These are phyloP conservation scores for Moesziomyces sp. DNA, from an alignment of 1,284 basidiomycete species.

Conservation along the genomic window DNA sequence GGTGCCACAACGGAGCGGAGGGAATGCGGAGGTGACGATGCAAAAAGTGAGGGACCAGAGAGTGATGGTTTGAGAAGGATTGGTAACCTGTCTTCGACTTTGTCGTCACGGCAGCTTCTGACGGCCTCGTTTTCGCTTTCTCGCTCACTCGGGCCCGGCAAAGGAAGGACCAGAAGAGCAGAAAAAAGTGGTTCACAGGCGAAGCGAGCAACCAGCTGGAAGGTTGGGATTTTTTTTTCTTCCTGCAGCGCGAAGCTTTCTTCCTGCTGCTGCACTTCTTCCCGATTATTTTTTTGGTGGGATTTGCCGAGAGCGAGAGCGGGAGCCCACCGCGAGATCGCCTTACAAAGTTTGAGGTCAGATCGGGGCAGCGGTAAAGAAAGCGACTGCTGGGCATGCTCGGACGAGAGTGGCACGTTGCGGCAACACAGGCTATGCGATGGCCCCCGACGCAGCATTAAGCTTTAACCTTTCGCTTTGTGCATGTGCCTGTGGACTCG, in stretches of 20 bases:
- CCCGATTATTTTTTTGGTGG: neutral
- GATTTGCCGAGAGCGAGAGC: neutral
- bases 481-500: too few species aligned
- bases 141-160: neutral
- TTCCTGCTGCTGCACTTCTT: neutral
- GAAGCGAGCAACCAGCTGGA: neutral
- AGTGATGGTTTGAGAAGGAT: neutral
- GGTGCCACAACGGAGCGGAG: neutral
- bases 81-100: too few species aligned
- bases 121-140: neutral
- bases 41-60: neutral
- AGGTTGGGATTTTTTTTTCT: neutral
- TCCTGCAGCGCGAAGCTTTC: neutral
- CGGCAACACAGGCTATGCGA: too few species aligned
- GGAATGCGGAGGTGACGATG: neutral
- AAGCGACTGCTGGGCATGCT: too few species aligned
- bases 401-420: too few species aligned
- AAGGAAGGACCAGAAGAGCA: neutral
- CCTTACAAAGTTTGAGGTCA: too few species aligned
- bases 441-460: too few species aligned
- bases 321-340: too few species aligned
- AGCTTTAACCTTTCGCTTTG: too few species aligned
- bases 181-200: neutral
- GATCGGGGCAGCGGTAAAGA: too few species aligned
- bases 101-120: neutral